A percentile compares a stretch with the other conserved stretches of the same genome.
Evolutionary conservation across 1,284 basidiomycete genomes (phyloP).

Genomic region (Rhodotorula sp.): DNA sequence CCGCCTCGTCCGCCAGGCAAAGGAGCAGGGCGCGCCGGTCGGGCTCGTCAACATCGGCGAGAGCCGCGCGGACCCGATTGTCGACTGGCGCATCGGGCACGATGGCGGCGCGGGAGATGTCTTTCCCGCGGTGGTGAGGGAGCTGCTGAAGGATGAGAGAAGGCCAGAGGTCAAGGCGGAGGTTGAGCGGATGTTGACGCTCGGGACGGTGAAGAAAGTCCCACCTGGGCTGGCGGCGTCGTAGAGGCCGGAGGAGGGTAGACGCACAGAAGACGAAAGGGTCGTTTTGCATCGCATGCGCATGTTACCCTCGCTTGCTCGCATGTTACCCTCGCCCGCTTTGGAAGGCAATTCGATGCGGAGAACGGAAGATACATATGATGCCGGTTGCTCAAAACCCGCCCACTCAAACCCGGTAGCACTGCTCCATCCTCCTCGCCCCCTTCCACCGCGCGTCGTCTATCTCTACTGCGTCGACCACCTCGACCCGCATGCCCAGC

Average conservation of each 20-base stretch:
- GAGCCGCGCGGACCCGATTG: constrained; percentile 74
- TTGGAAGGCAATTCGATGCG: too few relatives aligned
- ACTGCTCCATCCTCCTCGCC: constrained; percentile 18
- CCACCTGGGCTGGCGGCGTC: constrained; percentile 2
- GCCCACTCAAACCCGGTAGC: constrained; percentile 10
- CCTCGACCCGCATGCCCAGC: constrained; percentile 11
- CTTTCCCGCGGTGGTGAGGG: constrained; percentile 61
- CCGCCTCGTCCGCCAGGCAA: constrained; percentile 76
- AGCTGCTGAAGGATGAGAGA: constrained; percentile 67
- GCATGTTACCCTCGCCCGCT: neutral
- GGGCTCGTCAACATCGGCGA: constrained; percentile 83
- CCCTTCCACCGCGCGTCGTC: constrained; percentile 10
- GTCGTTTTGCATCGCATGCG: neutral
- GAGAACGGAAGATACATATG: neutral
- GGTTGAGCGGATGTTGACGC: constrained; percentile 59
- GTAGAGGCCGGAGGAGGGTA: neutral
- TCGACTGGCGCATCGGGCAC: constrained; percentile 41
- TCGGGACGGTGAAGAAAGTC: constrained; percentile 57
- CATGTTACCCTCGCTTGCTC: too few relatives aligned
- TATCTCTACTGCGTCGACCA: constrained; percentile 1
- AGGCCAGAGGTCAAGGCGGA: constrained; percentile 48
- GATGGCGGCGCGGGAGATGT: constrained; percentile 34
- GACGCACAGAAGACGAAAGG: too few relatives aligned
- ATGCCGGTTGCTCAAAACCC: neutral
- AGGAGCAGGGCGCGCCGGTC: constrained; percentile 72